A percentile compares a stretch with the other conserved stretches of the same genome.
These are phyloP conservation scores for Penicillium sp. DNA, from an alignment of 2,329 filamentous ascomycete genomes.

Conservation along the genomic window DNA sequence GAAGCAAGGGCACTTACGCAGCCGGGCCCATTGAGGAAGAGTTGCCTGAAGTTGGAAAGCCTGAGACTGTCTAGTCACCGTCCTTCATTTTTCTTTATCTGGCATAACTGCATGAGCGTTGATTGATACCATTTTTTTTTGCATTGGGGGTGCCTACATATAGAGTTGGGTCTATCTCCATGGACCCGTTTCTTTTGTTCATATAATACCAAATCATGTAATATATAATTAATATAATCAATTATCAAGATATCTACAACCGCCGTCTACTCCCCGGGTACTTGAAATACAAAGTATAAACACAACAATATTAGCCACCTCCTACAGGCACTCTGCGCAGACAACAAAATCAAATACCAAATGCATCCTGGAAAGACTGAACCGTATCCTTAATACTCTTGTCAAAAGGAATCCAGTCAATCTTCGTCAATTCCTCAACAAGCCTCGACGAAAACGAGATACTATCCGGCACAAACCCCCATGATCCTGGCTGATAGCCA, in stretches of 20 bases:
- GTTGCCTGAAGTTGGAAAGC: neutral
- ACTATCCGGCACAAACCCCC: neutral
- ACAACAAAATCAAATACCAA: neutral
- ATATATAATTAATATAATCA: neutral
- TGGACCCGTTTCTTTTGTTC: neutral
- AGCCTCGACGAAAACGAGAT: conserved; percentile 16
- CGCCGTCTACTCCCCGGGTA: neutral
- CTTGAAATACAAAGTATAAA: neutral
- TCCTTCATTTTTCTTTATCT: neutral
- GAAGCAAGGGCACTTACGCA: conserved; percentile 39
- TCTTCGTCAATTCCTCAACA: conserved; percentile 16
- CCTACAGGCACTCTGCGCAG: too few relatives aligned
- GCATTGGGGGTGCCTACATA: neutral
- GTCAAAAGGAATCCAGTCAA: conserved; percentile 19
- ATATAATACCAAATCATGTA: neutral
- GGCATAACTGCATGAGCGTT: neutral
- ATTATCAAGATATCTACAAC: neutral
- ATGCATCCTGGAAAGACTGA: conserved; percentile 15
- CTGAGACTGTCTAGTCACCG: neutral
- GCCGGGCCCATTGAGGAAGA: neutral
- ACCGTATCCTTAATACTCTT: conserved; percentile 19
- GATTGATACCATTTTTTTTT: neutral
- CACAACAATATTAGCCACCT: neutral
- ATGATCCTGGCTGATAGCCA: conserved; percentile 11
- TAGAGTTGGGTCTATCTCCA: neutral